Evolutionary conservation across 2,329 filamentous ascomycete species (phyloP).

Genomic region (Emmonsiellopsis sp.): DNA sequence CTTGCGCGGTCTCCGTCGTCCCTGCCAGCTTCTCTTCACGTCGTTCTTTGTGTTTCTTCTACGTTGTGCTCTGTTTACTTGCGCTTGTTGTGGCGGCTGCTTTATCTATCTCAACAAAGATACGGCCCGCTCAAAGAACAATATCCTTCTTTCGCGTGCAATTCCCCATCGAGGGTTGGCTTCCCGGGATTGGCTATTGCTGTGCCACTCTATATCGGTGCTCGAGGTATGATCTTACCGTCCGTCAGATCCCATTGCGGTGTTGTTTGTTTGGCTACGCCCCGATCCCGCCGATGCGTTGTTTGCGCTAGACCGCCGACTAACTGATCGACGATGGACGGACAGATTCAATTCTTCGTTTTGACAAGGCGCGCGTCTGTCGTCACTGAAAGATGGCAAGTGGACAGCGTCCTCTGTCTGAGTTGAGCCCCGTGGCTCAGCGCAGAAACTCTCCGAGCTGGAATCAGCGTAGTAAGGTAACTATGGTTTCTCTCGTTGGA

Average conservation of each 20-base stretch:
- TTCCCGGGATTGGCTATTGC: not conserved
- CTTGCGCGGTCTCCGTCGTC: conserved; percentile 13
- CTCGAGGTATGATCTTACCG: not conserved
- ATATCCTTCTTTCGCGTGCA: not conserved
- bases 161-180: not conserved
- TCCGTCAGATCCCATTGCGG: not conserved
- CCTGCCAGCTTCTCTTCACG: conserved; percentile 11
- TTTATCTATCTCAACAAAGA: not conserved
- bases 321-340: not conserved
- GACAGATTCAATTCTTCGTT: not conserved
- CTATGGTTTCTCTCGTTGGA: conserved; percentile 10
- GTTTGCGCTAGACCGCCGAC: not conserved
- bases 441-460: conserved; percentile 89
- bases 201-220: not conserved
- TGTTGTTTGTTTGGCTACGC: not conserved
- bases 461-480: conserved; percentile 65
- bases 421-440: conserved; percentile 77
- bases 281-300: not conserved
- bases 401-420: conserved; percentile 67
- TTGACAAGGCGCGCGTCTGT: not conserved
- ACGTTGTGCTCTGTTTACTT: conserved; percentile 10
- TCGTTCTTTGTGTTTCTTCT: conserved; percentile 8
- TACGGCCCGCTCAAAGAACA: not conserved
- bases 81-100: conserved; percentile 13
- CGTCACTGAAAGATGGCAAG: conserved; percentile 30